Percentiles rank a stretch among this genome's conserved stretches.
These are phyloP conservation scores for Aphanomyces euteiches DNA, from an alignment of 352 stramenopile species.

Conservation along the genomic window DNA sequence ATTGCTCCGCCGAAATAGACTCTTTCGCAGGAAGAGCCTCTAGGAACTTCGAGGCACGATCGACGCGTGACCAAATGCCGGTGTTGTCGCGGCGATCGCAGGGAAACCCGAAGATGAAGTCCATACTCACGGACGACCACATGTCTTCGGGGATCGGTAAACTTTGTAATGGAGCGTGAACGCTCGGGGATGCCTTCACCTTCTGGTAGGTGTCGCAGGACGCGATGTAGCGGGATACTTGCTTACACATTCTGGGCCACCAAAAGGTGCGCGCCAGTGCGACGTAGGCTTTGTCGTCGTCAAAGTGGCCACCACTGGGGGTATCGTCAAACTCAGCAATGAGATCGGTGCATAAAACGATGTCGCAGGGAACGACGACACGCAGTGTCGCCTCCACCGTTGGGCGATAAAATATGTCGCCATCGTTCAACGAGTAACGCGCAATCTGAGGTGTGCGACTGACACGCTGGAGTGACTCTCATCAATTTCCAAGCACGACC, in stretches of 20 bases:
- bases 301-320: constrained; percentile 31
- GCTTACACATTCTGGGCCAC: constrained; percentile 37
- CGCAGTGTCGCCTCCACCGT: neutral
- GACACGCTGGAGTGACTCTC: too few relatives aligned
- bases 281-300: constrained; percentile 35
- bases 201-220: constrained; percentile 13
- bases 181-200: neutral
- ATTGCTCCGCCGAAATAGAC: too few relatives aligned
- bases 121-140: constrained; percentile 32
- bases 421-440: neutral
- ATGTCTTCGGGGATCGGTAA: constrained; percentile 24
- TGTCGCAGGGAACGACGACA: too few relatives aligned
- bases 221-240: neutral
- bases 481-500: too few relatives aligned
- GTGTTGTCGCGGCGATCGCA: too few relatives aligned
- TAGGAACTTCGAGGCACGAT: too few relatives aligned
- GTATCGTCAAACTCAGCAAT: constrained; percentile 27
- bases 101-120: constrained; percentile 23
- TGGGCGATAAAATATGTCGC: neutral
- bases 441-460: too few relatives aligned
- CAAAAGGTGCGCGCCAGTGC: constrained; percentile 31
- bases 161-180: constrained; percentile 26
- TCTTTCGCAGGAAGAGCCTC: too few relatives aligned
- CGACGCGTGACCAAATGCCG: too few relatives aligned
- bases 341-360: neutral